These are phyloP conservation scores for Malus orientalis DNA, from an alignment of 306 rosid species.

Conservation along the genomic window DNA sequence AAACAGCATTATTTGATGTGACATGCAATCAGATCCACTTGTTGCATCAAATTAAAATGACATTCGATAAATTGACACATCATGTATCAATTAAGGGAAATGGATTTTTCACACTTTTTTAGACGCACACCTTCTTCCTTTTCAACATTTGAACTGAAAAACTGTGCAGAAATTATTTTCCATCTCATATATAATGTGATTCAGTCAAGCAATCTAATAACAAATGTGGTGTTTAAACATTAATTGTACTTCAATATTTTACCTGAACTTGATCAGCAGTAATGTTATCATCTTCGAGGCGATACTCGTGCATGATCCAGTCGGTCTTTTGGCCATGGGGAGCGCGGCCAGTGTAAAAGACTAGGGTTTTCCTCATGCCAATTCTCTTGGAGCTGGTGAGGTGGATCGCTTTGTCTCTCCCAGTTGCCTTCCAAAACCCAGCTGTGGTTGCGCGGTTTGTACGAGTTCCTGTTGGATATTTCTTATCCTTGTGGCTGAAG, in stretches of 20 bases:
- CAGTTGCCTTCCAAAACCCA: slow-evolving; percentile 98
- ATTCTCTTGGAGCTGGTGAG: slow-evolving; percentile 59
- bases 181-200: not conserved
- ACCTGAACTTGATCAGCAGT: slow-evolving; percentile 52
- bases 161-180: no score
- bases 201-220: not conserved
- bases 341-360: slow-evolving; percentile 97
- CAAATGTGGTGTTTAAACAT: not conserved
- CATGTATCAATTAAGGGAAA: not conserved
- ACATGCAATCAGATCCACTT: not conserved
- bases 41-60: not conserved
- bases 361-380: slow-evolving; percentile 97
- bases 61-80: not conserved
- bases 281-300: slow-evolving; percentile 64
- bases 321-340: slow-evolving; percentile 97
- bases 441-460: slow-evolving; percentile 92
- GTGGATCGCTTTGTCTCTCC: slow-evolving; percentile 90
- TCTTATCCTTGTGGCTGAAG: slow-evolving; percentile 97
- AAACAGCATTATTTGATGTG: not conserved
- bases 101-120: not conserved
- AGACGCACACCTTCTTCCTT: not conserved
- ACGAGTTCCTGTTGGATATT: slow-evolving; percentile 93
- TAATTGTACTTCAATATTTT: not conserved
- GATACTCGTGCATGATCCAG: slow-evolving; percentile 99
- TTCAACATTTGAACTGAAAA: not conserved